A percentile compares a stretch with the other conserved stretches of the same genome.
Conservation (phyloP, 768 basidiomycete species). For the Tulasnella sp. region DNA sequence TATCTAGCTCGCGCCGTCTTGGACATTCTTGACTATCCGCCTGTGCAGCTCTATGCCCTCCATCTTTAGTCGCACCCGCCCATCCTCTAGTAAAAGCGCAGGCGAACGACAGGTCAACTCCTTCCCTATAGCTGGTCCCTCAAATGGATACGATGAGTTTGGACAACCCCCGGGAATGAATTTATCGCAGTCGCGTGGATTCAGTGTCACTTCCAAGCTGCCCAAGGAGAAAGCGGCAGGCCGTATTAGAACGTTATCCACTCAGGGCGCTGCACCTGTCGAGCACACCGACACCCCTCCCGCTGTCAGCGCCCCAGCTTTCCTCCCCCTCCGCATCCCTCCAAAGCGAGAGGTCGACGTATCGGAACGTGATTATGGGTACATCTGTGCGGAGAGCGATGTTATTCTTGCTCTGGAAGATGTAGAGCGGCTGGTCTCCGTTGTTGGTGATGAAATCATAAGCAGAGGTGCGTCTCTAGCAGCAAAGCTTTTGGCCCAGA, state of each 20-base stretch:
- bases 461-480: slow-evolving; percentile 44
- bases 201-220: neutral
- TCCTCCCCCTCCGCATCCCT: slow-evolving; percentile 1
- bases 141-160: slow-evolving; percentile 12
- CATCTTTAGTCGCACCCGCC: slow-evolving; percentile 13
- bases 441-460: slow-evolving; percentile 57
- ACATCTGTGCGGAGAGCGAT: slow-evolving; percentile 60
- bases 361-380: slow-evolving; percentile 46
- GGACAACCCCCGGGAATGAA: neutral
- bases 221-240: slow-evolving; percentile 6
- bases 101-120: neutral
- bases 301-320: neutral
- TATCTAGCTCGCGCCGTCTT: too few species aligned
- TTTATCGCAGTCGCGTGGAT: neutral
- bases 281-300: slow-evolving; percentile 1
- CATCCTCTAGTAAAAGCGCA: slow-evolving; percentile 3
- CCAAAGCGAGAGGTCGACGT: slow-evolving; percentile 6
- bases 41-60: slow-evolving; percentile 2
- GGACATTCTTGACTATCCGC: neutral
- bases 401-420: slow-evolving; percentile 69
- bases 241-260: slow-evolving; percentile 8
- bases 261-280: slow-evolving; percentile 5
- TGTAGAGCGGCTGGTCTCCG: slow-evolving; percentile 58
- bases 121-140: slow-evolving; percentile 11
- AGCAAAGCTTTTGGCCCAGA: too few species aligned